These are phyloP conservation scores for Rosa multiflora DNA, from an alignment of 306 rosid species.

Conservation along the genomic window DNA sequence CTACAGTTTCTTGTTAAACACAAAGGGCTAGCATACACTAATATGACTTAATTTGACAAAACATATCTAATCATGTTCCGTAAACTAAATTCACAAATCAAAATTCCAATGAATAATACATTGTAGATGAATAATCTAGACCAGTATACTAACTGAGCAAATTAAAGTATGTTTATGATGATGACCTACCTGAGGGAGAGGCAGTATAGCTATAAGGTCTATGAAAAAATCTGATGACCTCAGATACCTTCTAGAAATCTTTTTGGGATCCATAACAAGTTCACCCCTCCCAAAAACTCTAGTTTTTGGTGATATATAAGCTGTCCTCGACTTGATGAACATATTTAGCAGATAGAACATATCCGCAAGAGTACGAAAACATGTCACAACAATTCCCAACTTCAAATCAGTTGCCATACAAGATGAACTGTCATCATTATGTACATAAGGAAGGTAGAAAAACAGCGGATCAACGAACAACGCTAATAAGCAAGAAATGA, in stretches of 20 bases:
- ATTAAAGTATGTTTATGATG: neutral
- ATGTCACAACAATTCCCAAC: constrained; percentile 69
- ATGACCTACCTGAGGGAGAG: constrained; percentile 87
- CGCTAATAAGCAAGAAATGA: constrained; percentile 63
- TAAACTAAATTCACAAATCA: neutral
- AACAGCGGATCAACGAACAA: constrained; percentile 86
- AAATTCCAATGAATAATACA: too few species aligned
- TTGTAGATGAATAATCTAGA: neutral
- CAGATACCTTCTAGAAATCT: constrained; percentile 63
- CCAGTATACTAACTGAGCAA: neutral
- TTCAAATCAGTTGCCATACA: constrained; percentile 76
- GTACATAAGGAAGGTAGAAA: constrained; percentile 72
- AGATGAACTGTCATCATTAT: constrained; percentile 35
- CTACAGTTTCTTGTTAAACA: too few species aligned
- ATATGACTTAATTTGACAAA: neutral
- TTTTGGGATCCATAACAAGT: constrained; percentile 68
- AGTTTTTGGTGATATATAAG: constrained; percentile 80
- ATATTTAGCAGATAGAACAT: constrained; percentile 65
- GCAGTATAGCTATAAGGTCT: constrained; percentile 74
- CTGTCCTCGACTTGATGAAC: constrained; percentile 73
- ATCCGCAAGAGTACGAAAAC: constrained; percentile 81
- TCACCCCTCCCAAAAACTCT: constrained; percentile 93
- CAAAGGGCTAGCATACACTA: too few species aligned
- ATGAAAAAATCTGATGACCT: constrained; percentile 60
- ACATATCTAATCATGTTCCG: neutral